phyloP scores from a whole-genome alignment of 768 basidiomycete genomes.

The Lentinula aciculospora region DNA sequence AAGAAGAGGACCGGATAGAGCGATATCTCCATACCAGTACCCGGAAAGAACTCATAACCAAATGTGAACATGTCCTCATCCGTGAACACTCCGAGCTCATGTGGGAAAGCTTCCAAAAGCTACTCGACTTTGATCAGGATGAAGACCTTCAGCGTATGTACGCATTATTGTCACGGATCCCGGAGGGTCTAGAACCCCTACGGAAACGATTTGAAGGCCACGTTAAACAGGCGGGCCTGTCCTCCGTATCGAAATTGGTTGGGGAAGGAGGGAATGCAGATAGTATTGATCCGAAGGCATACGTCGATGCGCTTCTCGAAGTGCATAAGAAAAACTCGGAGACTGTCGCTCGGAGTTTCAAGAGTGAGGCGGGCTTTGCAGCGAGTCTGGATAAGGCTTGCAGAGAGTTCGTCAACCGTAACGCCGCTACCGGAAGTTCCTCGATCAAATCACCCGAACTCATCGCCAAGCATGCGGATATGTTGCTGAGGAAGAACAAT shows the following conservation, averaged over 20 bases:
- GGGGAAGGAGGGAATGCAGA: slow-evolving; percentile 55
- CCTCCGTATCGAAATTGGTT: slow-evolving; percentile 72
- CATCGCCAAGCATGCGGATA: slow-evolving; percentile 89
- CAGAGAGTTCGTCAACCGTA: slow-evolving; percentile 91
- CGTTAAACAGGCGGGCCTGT: slow-evolving; percentile 81
- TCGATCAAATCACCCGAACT: slow-evolving; percentile 88
- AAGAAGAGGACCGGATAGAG: slow-evolving; percentile 95
- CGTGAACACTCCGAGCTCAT: slow-evolving; percentile 78
- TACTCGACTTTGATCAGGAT: slow-evolving; percentile 91
- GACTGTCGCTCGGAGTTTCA: slow-evolving; percentile 84
- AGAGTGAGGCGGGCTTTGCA: slow-evolving; percentile 90
- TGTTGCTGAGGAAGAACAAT: slow-evolving; percentile 88
- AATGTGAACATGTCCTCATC: slow-evolving; percentile 92
- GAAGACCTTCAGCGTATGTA: slow-evolving; percentile 97
- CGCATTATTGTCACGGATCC: slow-evolving; percentile 80
- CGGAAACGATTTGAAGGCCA: slow-evolving; percentile 92
- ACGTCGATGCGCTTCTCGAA: slow-evolving; percentile 87
- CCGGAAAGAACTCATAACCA: slow-evolving; percentile 72
- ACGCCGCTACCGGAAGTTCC: slow-evolving; percentile 79
- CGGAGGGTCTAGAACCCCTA: slow-evolving; percentile 85
- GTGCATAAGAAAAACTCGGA: slow-evolving; percentile 91
- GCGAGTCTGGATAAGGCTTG: slow-evolving; percentile 94
- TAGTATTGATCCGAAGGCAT: slow-evolving; percentile 83
- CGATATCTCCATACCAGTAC: slow-evolving; percentile 89
- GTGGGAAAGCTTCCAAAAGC: slow-evolving; percentile 89